Base-by-base conservation (phyloP, 768 basidiomycete genomes). In the Leccinum sublutescens region DNA sequence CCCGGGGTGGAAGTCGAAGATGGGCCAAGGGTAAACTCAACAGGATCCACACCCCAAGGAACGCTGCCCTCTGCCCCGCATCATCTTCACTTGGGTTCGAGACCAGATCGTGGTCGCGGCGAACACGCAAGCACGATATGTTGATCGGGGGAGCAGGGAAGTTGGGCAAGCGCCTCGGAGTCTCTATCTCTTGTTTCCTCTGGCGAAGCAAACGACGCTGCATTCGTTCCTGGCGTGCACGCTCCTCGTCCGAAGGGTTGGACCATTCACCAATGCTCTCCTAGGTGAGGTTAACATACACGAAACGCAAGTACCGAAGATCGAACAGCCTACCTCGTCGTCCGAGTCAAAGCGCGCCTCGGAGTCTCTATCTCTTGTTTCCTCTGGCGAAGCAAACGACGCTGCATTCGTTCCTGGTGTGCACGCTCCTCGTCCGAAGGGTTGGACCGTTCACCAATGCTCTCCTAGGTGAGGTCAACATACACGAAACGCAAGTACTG, bases 231-330 rank as follows among this genome's bases (percentile, higher is more conserved):
- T 85, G 85, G 21, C 91, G 83, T 4, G 88, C 91, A 29, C 87
- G 82, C 69, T 94, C 92, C 72, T 94, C 92, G 67, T 94, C 92
- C 25, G 92, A 94, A 17, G 92, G 92, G 67, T 94, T 94, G 23
- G 92, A 94, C 83, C 84, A 94, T 75, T 94, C 91, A 25, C 90
- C 91, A 52, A 91, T 87, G 64, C 89, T 92, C 87, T 91, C 77
- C 64, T 74, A 62, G 58, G 29, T 57, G 55, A 62, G 48, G 58
- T 62, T 29, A 57, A 50, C 19, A 60, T 51, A 45, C 12, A 36
- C 53, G 38, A 53, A 55, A 47, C 56, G 58, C 61, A 54, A 45
- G 25, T 14, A n/a, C 29, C 2, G 9, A 2, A 19, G n/a, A 34
- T 21, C 12, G 7, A 6, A 12, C 52, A 54, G 68, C 79, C 55